Evolutionary conservation across 2,329 filamentous ascomycete genomes (phyloP).

Genomic region (Botrytis medusae): DNA sequence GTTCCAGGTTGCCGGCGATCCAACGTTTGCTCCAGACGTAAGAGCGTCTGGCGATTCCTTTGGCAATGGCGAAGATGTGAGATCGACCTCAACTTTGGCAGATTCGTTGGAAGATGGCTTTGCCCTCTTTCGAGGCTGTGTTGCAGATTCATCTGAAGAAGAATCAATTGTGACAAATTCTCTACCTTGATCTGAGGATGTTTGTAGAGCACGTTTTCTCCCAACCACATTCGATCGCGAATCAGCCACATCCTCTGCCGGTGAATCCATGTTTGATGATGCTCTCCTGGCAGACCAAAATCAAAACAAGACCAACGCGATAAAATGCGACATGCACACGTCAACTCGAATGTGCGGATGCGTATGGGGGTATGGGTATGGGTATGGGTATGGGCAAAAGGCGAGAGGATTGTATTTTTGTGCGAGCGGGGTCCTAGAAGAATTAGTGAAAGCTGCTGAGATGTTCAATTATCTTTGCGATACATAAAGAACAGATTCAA

Average conservation of each 20-base stretch:
- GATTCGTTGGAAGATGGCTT: conserved; percentile 2
- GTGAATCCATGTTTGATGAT: conserved; percentile 3
- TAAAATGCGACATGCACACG: neutral
- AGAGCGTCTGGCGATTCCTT: neutral
- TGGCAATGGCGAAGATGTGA: conserved; percentile 4
- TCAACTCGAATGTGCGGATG: neutral
- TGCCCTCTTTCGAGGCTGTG: conserved; percentile 14
- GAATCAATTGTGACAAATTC: conserved; percentile 15
- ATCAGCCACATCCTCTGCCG: conserved; percentile 16
- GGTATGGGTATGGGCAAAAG: neutral
- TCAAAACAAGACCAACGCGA: neutral
- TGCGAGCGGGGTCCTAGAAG: conserved; percentile 12
- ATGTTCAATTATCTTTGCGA: neutral
- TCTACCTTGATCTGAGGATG: conserved; percentile 3
- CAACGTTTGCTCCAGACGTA: conserved; percentile 4
- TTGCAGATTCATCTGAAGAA: conserved; percentile 19
- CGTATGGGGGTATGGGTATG: neutral
- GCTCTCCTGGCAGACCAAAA: neutral
- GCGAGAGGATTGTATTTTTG: neutral
- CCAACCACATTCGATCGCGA: conserved; percentile 17
- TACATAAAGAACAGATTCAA: neutral
- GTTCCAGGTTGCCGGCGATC: conserved; percentile 42
- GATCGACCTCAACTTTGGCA: neutral
- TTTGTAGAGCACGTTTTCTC: conserved; percentile 21
- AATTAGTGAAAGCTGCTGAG: conserved; percentile 17